Conservation (phyloP, 768 basidiomycete genomes). For the Pisolithus microcarpus region DNA sequence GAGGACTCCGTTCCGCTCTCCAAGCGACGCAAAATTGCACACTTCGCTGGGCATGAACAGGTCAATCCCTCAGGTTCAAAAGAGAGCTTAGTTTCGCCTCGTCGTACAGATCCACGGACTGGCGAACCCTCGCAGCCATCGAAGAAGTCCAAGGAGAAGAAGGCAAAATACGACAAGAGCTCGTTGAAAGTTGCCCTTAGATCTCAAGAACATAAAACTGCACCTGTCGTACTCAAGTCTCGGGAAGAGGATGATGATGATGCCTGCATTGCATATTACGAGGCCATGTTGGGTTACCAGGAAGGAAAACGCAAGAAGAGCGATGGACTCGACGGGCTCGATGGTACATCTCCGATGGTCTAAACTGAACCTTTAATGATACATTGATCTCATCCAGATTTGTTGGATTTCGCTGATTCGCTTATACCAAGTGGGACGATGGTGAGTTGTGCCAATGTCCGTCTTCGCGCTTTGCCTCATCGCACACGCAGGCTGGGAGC, state of each 20-base stretch:
- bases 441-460: neutral
- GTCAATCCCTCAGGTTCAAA: neutral
- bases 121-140: neutral
- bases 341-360: slow-evolving; percentile 45
- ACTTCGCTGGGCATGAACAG: slow-evolving; percentile 5
- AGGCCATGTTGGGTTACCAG: slow-evolving; percentile 62
- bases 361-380: neutral
- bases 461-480: neutral
- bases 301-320: slow-evolving; percentile 38
- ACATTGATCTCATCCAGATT: slow-evolving; percentile 31
- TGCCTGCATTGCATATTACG: slow-evolving; percentile 77
- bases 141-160: slow-evolving; percentile 9
- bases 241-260: slow-evolving; percentile 65
- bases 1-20: slow-evolving; percentile 38
- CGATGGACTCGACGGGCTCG: slow-evolving; percentile 72
- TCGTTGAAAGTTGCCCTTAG: slow-evolving; percentile 20
- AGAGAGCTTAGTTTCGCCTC: neutral
- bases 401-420: slow-evolving; percentile 44
- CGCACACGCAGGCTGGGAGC: neutral
- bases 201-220: slow-evolving; percentile 5
- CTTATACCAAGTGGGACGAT: slow-evolving; percentile 6
- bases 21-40: slow-evolving; percentile 39
- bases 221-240: slow-evolving; percentile 19
- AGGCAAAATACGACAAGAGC: slow-evolving; percentile 22
- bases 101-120: neutral